Percentiles rank a stretch among this genome's conserved stretches.
These are phyloP conservation scores for Saccharomycopsis fibuligera DNA, from an alignment of 805 yeast genomes.

Conservation along the genomic window DNA sequence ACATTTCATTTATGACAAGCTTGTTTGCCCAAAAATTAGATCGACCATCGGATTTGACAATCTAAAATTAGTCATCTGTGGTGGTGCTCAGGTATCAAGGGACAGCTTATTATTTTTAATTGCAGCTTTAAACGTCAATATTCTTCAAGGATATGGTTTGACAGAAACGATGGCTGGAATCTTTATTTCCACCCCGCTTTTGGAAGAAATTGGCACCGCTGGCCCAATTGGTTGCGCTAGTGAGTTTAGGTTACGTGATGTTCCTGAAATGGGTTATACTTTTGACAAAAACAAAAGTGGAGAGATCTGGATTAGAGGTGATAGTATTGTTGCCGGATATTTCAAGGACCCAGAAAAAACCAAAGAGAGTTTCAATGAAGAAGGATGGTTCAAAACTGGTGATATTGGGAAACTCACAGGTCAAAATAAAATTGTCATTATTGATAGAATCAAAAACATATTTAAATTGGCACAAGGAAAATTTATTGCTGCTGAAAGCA, in stretches of 20 bases:
- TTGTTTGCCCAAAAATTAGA: slow-evolving; percentile 31
- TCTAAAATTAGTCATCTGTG: slow-evolving; percentile 31
- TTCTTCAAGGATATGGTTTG: slow-evolving; percentile 54
- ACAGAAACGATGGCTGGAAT: slow-evolving; percentile 40
- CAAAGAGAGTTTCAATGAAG: slow-evolving; percentile 36
- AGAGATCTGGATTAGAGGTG: slow-evolving; percentile 49
- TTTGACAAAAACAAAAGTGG: slow-evolving; percentile 33
- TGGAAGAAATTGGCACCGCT: slow-evolving; percentile 24
- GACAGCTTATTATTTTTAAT: slow-evolving; percentile 48
- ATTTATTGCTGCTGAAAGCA: slow-evolving; percentile 70
- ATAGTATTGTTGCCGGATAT: slow-evolving; percentile 34
- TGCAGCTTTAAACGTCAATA: slow-evolving; percentile 39
- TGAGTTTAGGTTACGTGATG: slow-evolving; percentile 47
- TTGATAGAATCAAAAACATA: slow-evolving; percentile 74
- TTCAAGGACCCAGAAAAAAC: slow-evolving; percentile 48
- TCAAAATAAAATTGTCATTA: slow-evolving; percentile 50
- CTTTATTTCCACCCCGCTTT: slow-evolving; percentile 27
- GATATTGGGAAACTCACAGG: slow-evolving; percentile 51
- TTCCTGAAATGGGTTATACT: slow-evolving; percentile 44
- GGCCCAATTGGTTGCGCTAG: slow-evolving; percentile 43
- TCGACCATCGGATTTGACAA: slow-evolving; percentile 35
- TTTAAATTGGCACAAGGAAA: slow-evolving; percentile 63
- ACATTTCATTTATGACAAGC: slow-evolving; percentile 26
- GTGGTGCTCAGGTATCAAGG: slow-evolving; percentile 59
- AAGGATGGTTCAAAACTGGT: slow-evolving; percentile 66